Evolutionary conservation across 2,329 filamentous ascomycete species (phyloP).

Genomic region (Grosmannia penicillata): DNA sequence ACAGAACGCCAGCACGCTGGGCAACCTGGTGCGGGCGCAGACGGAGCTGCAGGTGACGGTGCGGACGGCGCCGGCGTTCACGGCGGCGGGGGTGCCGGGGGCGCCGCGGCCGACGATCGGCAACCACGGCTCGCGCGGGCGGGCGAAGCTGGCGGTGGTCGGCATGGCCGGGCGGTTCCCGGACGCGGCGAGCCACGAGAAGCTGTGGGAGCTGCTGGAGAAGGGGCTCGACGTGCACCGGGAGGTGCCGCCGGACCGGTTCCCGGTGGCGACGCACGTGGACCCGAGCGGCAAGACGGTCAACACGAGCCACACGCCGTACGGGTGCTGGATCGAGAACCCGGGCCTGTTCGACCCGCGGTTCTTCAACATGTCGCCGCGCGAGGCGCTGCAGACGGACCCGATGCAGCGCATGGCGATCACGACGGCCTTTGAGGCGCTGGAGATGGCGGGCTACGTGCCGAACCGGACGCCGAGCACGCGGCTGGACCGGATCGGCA

Average conservation of each 20-base stretch:
- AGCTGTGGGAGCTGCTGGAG: constrained; percentile 61
- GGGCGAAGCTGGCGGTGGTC: constrained; percentile 69
- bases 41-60: constrained; percentile 28
- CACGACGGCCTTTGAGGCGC: constrained; percentile 64
- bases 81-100: constrained; percentile 11
- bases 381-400: constrained; percentile 64
- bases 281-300: constrained; percentile 58
- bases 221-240: constrained; percentile 63
- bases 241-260: constrained; percentile 54
- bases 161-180: constrained; percentile 71
- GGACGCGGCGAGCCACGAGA: constrained; percentile 54
- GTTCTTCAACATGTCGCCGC: constrained; percentile 76
- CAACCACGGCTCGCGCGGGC: constrained; percentile 29
- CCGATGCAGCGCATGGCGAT: constrained; percentile 68
- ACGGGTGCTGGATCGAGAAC: constrained; percentile 60
- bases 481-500: constrained; percentile 46
- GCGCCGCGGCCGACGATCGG: constrained; percentile 21
- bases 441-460: constrained; percentile 69
- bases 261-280: constrained; percentile 55
- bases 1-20: constrained; percentile 30
- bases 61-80: constrained; percentile 20
- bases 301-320: constrained; percentile 65
- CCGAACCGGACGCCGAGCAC: constrained; percentile 61
- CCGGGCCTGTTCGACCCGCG: constrained; percentile 64
- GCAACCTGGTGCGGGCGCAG: constrained; percentile 24